Evolutionary conservation across 768 basidiomycete species (phyloP).

Genomic region (Megacollybia marginata): DNA sequence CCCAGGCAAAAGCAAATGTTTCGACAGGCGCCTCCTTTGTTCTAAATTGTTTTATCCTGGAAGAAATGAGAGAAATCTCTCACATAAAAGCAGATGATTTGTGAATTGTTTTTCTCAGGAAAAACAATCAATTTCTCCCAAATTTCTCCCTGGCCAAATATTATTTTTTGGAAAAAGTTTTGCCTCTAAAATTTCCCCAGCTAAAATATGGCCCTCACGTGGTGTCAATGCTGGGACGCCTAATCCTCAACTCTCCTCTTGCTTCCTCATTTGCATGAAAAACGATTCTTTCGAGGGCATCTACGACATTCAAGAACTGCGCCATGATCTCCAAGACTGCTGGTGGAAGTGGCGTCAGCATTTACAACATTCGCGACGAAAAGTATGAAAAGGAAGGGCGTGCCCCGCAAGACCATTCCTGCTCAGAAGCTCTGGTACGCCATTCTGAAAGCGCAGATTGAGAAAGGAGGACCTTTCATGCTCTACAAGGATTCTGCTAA

Average conservation of each 20-base stretch:
- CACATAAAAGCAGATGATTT: no score
- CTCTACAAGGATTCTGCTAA: constrained; percentile 76
- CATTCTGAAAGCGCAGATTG: constrained; percentile 74
- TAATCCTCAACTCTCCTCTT: constrained; percentile 88
- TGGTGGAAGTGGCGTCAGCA: constrained; percentile 92
- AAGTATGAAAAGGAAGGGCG: constrained; percentile 88
- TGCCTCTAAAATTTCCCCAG: no score
- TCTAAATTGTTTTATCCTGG: no score
- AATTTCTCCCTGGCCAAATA: no score
- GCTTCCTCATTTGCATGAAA: constrained; percentile 97
- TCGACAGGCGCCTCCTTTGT: no score
- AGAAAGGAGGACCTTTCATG: constrained; percentile 79
- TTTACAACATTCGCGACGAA: constrained; percentile 90
- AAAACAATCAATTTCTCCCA: no score
- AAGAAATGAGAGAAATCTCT: no score
- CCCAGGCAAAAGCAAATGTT: no score
- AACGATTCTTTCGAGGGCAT: constrained; percentile 99
- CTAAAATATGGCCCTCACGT: no score
- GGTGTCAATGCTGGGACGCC: constrained; percentile 98
- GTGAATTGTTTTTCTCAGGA: no score
- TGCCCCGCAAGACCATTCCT: constrained; percentile 71
- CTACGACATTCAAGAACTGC: constrained; percentile 96
- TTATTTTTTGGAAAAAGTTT: no score
- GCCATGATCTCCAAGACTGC: constrained; percentile 99
- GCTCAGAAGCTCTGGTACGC: constrained; percentile 99